phyloP scores from a whole-genome alignment of 495 filamentous ascomycete species.

The Lasiosphaeria hispida region DNA sequence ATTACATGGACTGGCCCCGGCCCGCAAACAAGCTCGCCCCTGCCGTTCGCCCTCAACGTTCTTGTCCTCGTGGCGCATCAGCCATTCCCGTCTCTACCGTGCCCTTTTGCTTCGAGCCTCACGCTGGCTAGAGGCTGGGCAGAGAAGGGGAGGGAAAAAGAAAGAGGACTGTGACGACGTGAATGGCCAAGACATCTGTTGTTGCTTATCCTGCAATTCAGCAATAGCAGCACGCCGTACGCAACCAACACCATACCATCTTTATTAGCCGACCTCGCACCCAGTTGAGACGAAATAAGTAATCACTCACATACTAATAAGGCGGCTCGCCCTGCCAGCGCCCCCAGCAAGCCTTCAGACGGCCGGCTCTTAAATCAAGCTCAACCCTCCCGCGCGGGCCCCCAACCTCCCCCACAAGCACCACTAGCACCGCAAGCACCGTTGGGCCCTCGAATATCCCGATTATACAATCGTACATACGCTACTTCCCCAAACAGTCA shows the following conservation, averaged over 20 bases:
- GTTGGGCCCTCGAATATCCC: constrained; percentile 6
- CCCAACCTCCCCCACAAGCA: constrained; percentile 7
- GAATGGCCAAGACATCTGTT: constrained; percentile 28
- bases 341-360: not conserved
- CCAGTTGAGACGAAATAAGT: not conserved
- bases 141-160: constrained; percentile 21
- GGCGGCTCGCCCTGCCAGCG: not conserved
- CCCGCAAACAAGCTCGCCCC: constrained; percentile 18
- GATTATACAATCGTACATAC: constrained; percentile 3
- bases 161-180: constrained; percentile 9
- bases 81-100: constrained; percentile 12
- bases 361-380: constrained; percentile 15
- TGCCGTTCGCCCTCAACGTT: constrained; percentile 15
- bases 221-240: constrained; percentile 21
- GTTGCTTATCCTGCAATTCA: constrained; percentile 29
- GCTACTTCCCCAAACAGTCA: constrained; percentile 13
- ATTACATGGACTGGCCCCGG: constrained; percentile 25
- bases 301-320: constrained; percentile 1
- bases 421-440: constrained; percentile 7
- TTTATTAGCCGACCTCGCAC: not conserved
- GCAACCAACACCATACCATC: not conserved
- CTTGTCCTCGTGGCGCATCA: constrained; percentile 15
- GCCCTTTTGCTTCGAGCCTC: not conserved
- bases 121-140: constrained; percentile 1
- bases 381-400: constrained; percentile 13